Percentiles rank a stretch among this genome's conserved stretches.
Evolutionary conservation across 2,329 filamentous ascomycete genomes (phyloP).

Genomic region (Venturia carpophila): DNA sequence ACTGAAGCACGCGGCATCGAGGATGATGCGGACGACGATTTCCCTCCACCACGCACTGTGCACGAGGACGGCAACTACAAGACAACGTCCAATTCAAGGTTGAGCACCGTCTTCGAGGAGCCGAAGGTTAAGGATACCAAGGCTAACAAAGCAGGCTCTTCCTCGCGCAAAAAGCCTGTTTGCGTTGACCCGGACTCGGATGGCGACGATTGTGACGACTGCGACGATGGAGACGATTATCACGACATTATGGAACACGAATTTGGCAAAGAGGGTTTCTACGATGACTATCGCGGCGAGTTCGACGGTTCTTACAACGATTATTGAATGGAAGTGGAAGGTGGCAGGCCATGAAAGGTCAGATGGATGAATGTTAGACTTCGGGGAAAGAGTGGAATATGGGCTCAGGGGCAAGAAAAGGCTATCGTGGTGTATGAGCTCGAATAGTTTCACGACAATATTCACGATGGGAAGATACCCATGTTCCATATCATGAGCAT

Average conservation of each 20-base stretch:
- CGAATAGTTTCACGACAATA: not conserved
- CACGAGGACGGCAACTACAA: conserved; percentile 7
- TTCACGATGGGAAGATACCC: not conserved
- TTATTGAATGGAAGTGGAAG: not conserved
- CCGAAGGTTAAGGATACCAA: not conserved
- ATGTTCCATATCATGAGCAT: not conserved
- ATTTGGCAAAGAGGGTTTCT: conserved; percentile 5
- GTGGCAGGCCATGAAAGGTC: not conserved
- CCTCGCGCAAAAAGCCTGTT: not conserved
- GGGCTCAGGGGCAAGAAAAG: not conserved
- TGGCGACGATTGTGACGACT: not conserved
- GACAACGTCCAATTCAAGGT: conserved; percentile 1
- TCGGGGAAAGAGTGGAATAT: not conserved
- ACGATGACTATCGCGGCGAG: conserved; percentile 5
- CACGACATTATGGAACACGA: not conserved
- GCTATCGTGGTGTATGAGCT: not conserved
- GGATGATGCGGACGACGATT: not conserved
- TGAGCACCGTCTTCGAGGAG: conserved; percentile 4
- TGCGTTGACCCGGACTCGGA: conserved; percentile 1
- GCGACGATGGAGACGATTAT: not conserved
- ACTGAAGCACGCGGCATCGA: conserved; percentile 10
- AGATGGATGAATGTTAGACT: not conserved
- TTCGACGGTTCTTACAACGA: conserved; percentile 6
- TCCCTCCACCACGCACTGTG: not conserved
- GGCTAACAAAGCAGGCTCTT: not conserved